Evolutionary conservation across 495 filamentous ascomycete genomes (phyloP).

Genomic region (Podospora tetraspora): DNA sequence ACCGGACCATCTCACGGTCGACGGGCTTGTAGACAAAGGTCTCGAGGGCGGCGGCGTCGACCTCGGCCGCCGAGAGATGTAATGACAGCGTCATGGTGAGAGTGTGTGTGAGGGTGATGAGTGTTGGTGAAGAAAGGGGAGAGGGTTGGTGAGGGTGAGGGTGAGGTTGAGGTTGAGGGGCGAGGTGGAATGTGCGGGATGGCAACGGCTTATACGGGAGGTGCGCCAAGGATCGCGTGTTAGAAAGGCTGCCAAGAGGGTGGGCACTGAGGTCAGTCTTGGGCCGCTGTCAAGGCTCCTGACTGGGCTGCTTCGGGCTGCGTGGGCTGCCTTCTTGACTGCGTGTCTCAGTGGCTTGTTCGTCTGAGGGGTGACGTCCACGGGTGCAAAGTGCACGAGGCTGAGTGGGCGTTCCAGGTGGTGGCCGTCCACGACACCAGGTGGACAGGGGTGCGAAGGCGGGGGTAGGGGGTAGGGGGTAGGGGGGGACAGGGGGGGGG

Average conservation of each 20-base stretch:
- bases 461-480: slow-evolving; percentile 8
- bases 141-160: background rate
- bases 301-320: slow-evolving; percentile 13
- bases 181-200: slow-evolving; percentile 6
- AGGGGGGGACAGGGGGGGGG: background rate
- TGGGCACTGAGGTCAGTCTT: slow-evolving; percentile 17
- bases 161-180: background rate
- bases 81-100: slow-evolving; percentile 36
- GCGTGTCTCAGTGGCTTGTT: slow-evolving; percentile 34
- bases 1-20: slow-evolving; percentile 73
- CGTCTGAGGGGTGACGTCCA: slow-evolving; percentile 25
- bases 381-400: slow-evolving; percentile 30
- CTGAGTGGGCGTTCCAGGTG: slow-evolving; percentile 32
- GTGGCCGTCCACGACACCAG: slow-evolving; percentile 25
- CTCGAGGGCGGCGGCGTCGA: slow-evolving; percentile 79
- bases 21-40: slow-evolving; percentile 83
- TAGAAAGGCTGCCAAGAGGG: slow-evolving; percentile 20
- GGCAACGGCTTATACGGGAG: slow-evolving; percentile 5
- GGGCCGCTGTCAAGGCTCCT: slow-evolving; percentile 23
- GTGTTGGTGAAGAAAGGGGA: background rate
- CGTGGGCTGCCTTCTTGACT: slow-evolving; percentile 20
- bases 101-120: slow-evolving; percentile 13
- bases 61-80: slow-evolving; percentile 37
- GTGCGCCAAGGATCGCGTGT: background rate
- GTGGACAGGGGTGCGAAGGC: slow-evolving; percentile 25